Conservation (phyloP, 2,329 filamentous ascomycete genomes). For the Fusarium subtropicale region DNA sequence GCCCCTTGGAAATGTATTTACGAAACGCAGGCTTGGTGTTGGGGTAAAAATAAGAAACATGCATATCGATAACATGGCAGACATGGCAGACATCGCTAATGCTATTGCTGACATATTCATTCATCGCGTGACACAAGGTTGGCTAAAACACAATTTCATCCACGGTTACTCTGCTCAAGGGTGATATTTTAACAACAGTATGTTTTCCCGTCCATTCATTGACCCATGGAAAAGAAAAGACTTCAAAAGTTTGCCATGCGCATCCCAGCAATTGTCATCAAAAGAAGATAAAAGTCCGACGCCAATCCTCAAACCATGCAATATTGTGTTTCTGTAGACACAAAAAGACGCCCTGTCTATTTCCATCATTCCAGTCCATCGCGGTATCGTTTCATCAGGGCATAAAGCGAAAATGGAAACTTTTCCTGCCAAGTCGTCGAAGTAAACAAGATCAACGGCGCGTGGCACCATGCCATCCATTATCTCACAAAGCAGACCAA, state of each 20-base stretch:
- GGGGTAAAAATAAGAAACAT: conserved; percentile 2
- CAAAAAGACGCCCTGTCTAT: conserved; percentile 43
- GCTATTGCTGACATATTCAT: not conserved
- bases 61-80: not conserved
- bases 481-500: conserved; percentile 8
- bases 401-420: conserved; percentile 38
- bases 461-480: conserved; percentile 9
- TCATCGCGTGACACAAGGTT: not conserved
- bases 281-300: conserved; percentile 36
- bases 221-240: conserved; percentile 17
- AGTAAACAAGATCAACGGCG: conserved; percentile 17
- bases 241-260: conserved; percentile 33
- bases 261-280: conserved; percentile 37
- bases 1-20: conserved; percentile 13
- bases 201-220: conserved; percentile 7
- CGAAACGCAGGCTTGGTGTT: conserved; percentile 27
- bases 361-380: conserved; percentile 42
- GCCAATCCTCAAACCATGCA: conserved; percentile 46
- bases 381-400: conserved; percentile 42
- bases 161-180: conserved; percentile 44
- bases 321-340: conserved; percentile 36
- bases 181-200: conserved; percentile 29
- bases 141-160: conserved; percentile 43
- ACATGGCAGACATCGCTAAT: no score
- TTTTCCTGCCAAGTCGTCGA: conserved; percentile 34